These are phyloP conservation scores for Aphanomyces stellatus DNA, from an alignment of 352 stramenopile species.

Conservation along the genomic window DNA sequence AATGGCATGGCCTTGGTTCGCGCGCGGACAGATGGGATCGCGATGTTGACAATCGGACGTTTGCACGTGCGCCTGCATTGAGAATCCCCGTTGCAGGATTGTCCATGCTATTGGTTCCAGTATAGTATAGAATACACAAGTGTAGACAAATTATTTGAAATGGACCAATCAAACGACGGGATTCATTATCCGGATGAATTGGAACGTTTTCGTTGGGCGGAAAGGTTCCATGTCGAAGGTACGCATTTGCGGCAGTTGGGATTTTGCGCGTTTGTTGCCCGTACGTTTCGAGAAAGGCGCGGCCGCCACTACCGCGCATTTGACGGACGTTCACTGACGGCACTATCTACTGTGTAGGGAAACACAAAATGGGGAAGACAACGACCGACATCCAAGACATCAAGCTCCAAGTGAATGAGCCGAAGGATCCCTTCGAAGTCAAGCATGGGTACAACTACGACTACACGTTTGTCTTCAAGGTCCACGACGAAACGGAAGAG, in stretches of 20 bases:
- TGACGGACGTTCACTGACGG: no score
- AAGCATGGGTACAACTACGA: slow-evolving; percentile 73
- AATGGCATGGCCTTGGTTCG: no score
- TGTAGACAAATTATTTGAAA: background rate
- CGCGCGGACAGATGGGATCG: no score
- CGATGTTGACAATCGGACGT: no score
- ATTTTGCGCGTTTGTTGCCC: background rate
- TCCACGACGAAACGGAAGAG: slow-evolving; percentile 55
- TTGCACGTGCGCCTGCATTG: no score
- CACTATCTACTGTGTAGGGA: background rate
- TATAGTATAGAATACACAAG: background rate
- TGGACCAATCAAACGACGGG: background rate
- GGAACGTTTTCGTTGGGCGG: slow-evolving; percentile 5
- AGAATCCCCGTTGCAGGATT: no score
- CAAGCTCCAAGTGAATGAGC: slow-evolving; percentile 33
- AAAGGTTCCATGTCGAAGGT: slow-evolving; percentile 7
- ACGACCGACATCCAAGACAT: slow-evolving; percentile 2
- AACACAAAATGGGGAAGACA: background rate
- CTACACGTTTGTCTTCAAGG: slow-evolving; percentile 75
- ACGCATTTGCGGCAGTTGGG: slow-evolving; percentile 1
- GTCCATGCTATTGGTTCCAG: no score
- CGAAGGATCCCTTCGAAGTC: slow-evolving; percentile 45
- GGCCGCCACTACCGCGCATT: no score
- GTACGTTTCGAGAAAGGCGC: background rate
- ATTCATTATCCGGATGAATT: background rate